Evolutionary conservation across 495 filamentous ascomycete species (phyloP).

Genomic region (Hypoxylon fuscum): DNA sequence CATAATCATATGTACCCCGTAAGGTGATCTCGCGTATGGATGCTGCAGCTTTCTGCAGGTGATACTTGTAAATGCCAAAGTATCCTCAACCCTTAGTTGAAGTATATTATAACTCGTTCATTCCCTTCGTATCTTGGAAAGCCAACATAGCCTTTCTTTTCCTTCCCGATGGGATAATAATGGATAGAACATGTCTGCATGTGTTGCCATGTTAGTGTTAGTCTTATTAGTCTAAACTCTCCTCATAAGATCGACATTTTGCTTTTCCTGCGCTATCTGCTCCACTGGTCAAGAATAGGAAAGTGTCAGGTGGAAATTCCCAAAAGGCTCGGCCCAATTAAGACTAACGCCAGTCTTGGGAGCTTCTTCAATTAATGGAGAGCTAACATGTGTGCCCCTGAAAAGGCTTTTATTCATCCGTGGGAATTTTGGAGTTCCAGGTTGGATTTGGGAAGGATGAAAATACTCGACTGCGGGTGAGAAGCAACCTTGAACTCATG

Average conservation of each 20-base stretch:
- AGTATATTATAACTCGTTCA: no score
- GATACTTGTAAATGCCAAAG: slow-evolving; percentile 19
- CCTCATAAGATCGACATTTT: slow-evolving; percentile 28
- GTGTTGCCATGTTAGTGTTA: background rate
- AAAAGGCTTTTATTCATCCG: background rate
- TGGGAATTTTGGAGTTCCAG: background rate
- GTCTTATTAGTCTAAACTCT: slow-evolving; percentile 26
- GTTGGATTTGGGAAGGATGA: slow-evolving; percentile 10
- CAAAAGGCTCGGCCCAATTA: slow-evolving; percentile 25
- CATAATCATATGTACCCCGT: no score
- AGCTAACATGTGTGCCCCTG: slow-evolving; percentile 33
- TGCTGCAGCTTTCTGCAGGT: slow-evolving; percentile 1
- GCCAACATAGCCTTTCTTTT: no score
- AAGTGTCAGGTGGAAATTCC: slow-evolving; percentile 21
- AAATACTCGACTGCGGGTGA: slow-evolving; percentile 8
- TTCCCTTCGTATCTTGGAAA: no score
- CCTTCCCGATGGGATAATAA: no score
- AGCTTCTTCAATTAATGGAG: slow-evolving; percentile 6
- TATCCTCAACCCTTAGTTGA: background rate
- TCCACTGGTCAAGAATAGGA: slow-evolving; percentile 14
- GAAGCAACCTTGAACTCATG: background rate
- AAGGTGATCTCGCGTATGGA: no score
- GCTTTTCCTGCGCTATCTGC: slow-evolving; percentile 16
- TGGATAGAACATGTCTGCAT: no score
- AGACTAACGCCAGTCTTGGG: slow-evolving; percentile 26